These are phyloP conservation scores for Paraphoma chrysanthemicola DNA, from an alignment of 2,329 filamentous ascomycete species.

Conservation along the genomic window DNA sequence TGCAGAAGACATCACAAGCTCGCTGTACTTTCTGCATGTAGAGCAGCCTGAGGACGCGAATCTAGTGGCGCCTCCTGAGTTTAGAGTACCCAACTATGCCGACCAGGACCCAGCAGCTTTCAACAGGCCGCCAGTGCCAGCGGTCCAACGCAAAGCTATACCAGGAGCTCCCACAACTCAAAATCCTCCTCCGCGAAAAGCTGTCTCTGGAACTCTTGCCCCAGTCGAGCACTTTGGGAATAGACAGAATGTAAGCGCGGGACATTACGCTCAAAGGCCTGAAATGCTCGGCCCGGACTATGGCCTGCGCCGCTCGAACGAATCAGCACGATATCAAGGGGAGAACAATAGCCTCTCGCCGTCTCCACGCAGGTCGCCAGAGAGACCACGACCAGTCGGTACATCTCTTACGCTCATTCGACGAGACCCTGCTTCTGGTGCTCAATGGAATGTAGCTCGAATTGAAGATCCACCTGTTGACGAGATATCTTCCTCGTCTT, in stretches of 20 bases:
- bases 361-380: constrained; percentile 29
- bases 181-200: constrained; percentile 31
- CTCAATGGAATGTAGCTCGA: constrained; percentile 60
- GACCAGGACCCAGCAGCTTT: constrained; percentile 11
- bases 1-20: constrained; percentile 82
- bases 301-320: constrained; percentile 32
- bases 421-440: constrained; percentile 56
- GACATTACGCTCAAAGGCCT: constrained; percentile 21
- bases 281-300: constrained; percentile 25
- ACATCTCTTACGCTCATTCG: constrained; percentile 57
- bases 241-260: constrained; percentile 36
- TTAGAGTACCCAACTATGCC: constrained; percentile 16
- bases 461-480: constrained; percentile 55
- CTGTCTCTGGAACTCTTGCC: constrained; percentile 34
- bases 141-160: constrained; percentile 42
- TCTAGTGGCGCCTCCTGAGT: constrained; percentile 31
- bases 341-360: constrained; percentile 29
- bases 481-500: constrained; percentile 53
- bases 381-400: constrained; percentile 17
- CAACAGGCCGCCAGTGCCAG: constrained; percentile 18
- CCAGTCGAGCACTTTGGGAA: constrained; percentile 32
- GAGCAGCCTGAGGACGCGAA: constrained; percentile 64
- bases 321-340: constrained; percentile 23
- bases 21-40: constrained; percentile 90
- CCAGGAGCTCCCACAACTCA: constrained; percentile 13